phyloP scores from a whole-genome alignment of 805 yeast genomes.

The Candida hispaniensis region DNA sequence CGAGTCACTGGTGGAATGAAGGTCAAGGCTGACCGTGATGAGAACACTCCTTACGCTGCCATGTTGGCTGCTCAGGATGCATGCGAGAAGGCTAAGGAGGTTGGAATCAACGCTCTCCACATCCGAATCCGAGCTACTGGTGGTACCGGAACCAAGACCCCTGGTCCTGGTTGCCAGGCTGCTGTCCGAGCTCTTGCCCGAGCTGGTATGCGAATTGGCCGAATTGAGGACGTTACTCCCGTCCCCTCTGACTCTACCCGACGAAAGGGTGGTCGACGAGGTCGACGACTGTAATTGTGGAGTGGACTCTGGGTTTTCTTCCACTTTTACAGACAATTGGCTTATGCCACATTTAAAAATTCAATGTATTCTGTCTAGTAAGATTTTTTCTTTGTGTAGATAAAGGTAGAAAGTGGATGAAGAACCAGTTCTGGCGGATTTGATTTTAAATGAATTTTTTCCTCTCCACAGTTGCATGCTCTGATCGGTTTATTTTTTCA shows the following conservation, averaged over 20 bases:
- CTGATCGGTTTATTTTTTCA: no score
- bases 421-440: no score
- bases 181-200: constrained; percentile 99
- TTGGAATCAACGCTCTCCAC: constrained; percentile 99
- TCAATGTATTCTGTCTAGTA: no score
- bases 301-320: no score
- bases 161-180: constrained; percentile 99
- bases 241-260: constrained; percentile 99
- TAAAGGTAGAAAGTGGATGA: no score
- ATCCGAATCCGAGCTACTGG: constrained; percentile 99
- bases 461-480: no score
- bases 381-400: no score
- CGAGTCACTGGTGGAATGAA: constrained; percentile 99
- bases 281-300: constrained; percentile 80
- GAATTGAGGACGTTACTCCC: constrained; percentile 99
- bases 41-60: constrained; percentile 99
- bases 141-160: constrained; percentile 99
- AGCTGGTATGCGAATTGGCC: constrained; percentile 99
- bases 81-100: constrained; percentile 98
- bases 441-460: no score
- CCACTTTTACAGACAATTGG: no score
- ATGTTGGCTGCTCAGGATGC: constrained; percentile 99
- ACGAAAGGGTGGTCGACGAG: constrained; percentile 99
- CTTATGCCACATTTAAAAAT: no score
- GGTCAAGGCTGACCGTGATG: constrained; percentile 99